Base-by-base conservation (phyloP, 352 stramenopile species). In the Phytophthora lateralis region DNA sequence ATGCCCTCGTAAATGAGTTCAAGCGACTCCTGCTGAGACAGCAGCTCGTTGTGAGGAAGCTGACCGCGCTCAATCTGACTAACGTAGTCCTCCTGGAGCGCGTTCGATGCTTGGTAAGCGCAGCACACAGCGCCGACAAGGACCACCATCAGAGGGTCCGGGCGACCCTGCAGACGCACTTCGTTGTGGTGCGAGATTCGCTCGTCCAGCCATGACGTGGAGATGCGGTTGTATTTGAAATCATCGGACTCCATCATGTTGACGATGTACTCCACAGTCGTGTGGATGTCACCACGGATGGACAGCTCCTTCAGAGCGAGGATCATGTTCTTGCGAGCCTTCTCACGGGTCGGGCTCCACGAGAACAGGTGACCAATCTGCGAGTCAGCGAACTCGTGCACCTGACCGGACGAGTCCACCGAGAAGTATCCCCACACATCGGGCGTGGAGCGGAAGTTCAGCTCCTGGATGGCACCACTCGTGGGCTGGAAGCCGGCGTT, bases 371-470 rank as follows among this genome's bases (percentile, higher is more conserved):
- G 98, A 24, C 98, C 98, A 82, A 99, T 99, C 76, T 99, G 98
- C 34, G 97, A 99, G 78, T 99, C 98, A 9, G 98, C 98, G 80
- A 99, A 99, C 85, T 99, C 98, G 82, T 99, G 98, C 44, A 99
- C 98, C 55, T 97, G 92, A 10, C 98, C 98, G 21, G 91, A 99
- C 69, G 92, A 98, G 75, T 99, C 97, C 67, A 99, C 98, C 39
- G 85, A 98, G 69, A 99, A 99, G 85, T 99, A 99, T 17, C 98
- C 98, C 98, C 98, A 99, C 20, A 99, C 98, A 73, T 99, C 98
- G 6, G 97, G 97, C 54, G 96, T 99, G 29, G 88, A 98, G 41
- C 97, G 89, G 74, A 99, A 99, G 79, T 99, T 99, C 50, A 99
- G 82, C 81, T 99, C 97, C 76, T 98, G 91, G 64, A 99, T 99